Evolutionary conservation across 2,329 filamentous ascomycete species (phyloP), one percentile per base, ranked within the genome.

Genomic region (Beauveria pseudobassiana): DNA sequence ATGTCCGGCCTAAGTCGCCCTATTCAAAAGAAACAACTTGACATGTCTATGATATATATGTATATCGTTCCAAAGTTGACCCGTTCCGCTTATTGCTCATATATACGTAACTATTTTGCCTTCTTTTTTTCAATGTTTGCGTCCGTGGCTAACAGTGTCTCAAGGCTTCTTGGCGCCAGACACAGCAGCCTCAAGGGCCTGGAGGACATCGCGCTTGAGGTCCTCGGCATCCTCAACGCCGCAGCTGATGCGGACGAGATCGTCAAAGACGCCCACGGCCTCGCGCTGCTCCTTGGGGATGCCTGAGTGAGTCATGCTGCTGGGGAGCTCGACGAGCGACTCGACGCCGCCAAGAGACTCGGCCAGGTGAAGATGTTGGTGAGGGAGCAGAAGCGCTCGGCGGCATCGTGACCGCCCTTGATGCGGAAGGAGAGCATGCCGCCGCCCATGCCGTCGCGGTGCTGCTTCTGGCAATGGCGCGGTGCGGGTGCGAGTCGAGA

Each of bases 341-440:
- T 99, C 95, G 53, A 99, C 89, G 61, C 93, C 95, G 64, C 95
- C 95, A 26, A 99, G 78, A 63, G 86, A 91, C 82, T 99, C 95
- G 34, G 95, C 95, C 7, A 99, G 82, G 1, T 96, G 78, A 96
- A 98, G 74, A 99, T 87, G 71, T 86, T 86, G 49, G 93, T 97
- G 63, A 83, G 78, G 76, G 95, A 87, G 82, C 95, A 98, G 84
- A 99, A 99, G 58, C 87, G 84, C 77, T 96, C 90, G 16, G 95
- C 95, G 1, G 93, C 93, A 51, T 82, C 82, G 70, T 91, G 85
- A 42, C 95, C 95, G 62, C 93, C 95, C 66, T 86, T 85, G 75
- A 99, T 90, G 67, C 95, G 89, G 87, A 99, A 99, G 63, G 89
- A 93, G 49, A 99, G 86, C 95, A 99, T 99, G 64, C 95, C 95